Conservation (phyloP, 2,329 filamentous ascomycete genomes). For the Diaporthe eres region DNA sequence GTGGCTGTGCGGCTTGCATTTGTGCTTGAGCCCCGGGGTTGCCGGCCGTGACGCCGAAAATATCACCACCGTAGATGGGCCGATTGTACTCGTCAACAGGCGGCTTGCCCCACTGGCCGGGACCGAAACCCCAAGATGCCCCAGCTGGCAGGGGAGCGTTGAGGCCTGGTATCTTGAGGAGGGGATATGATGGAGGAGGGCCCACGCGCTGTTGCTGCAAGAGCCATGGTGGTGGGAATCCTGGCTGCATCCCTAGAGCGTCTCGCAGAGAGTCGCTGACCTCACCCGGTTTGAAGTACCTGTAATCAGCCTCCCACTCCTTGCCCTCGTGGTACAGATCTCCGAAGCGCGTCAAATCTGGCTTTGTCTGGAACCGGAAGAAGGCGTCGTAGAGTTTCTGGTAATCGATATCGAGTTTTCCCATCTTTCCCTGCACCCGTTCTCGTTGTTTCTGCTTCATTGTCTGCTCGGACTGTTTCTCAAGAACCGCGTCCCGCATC, state of each 20-base stretch:
- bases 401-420: constrained; percentile 97
- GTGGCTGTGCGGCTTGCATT: constrained; percentile 55
- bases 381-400: constrained; percentile 98
- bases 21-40: constrained; percentile 49
- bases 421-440: constrained; percentile 94
- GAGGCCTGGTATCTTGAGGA: constrained; percentile 93
- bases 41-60: constrained; percentile 81
- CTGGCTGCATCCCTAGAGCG: constrained; percentile 92
- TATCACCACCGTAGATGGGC: constrained; percentile 92
- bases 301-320: constrained; percentile 95
- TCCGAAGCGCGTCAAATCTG: constrained; percentile 91
- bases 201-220: constrained; percentile 97
- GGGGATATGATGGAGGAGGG: constrained; percentile 93
- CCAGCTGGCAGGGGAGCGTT: constrained; percentile 94
- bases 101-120: constrained; percentile 95
- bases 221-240: constrained; percentile 95
- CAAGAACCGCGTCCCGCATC: constrained; percentile 96
- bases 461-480: constrained; percentile 93
- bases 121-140: constrained; percentile 93
- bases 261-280: constrained; percentile 91
- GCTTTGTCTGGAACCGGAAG: constrained; percentile 98
- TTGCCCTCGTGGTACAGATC: constrained; percentile 99
- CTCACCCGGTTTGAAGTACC: constrained; percentile 91
- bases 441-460: constrained; percentile 97
- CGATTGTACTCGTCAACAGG: constrained; percentile 94